Evolutionary conservation across 495 filamentous ascomycete species (phyloP), one percentile per base, ranked within the genome.

Genomic region (Penicillium manginii): DNA sequence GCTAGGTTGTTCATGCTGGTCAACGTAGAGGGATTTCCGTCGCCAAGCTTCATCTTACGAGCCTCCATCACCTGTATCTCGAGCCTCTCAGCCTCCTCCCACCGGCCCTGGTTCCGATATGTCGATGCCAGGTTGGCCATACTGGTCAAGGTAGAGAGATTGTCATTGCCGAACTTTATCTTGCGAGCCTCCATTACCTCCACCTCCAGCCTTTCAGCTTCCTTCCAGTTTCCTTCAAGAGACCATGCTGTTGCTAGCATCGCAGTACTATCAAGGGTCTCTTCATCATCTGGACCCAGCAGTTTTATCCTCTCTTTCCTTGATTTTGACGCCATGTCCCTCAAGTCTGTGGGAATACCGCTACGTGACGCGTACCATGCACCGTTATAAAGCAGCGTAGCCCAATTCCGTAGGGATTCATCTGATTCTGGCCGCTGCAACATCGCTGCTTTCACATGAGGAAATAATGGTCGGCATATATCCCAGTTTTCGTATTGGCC

Each of bases 401-500:
- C 63, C 68, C 54, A 71, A 29, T 55, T 17, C 52, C 0, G 3
- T 52, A 60, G 51, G 42, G 40, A 63, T 0, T 45, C 22, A 3
- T 50, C 4, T 14, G 53, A 57, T 39, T 37, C n/a, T 50, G 60
- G 63, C 23, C 22, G 60, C 33, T 63, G 57, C 12, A 55, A 58
- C 18, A 62, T 43, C n/a, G 65, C 61, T 3, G 53, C 39, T 54
- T 59, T 46, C 0, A 58, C 63, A 58, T 75, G 69, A n/a, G 69
- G 52, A 59, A 73, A 70, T 11, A 73, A 54, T 21, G 26, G 9
- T 46, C 67, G 57, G 52, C 64, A 73, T 29, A n/a, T 51, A 39
- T 35, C 55, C 73, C 68, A 76, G 43, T 73, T 73, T 43, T 71
- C 51, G 48, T 67, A 66, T 26, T 63, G 45, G 61, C 73, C 76